phyloP scores from a whole-genome alignment of 345 rosid species.

The Corchorus capsularis region DNA sequence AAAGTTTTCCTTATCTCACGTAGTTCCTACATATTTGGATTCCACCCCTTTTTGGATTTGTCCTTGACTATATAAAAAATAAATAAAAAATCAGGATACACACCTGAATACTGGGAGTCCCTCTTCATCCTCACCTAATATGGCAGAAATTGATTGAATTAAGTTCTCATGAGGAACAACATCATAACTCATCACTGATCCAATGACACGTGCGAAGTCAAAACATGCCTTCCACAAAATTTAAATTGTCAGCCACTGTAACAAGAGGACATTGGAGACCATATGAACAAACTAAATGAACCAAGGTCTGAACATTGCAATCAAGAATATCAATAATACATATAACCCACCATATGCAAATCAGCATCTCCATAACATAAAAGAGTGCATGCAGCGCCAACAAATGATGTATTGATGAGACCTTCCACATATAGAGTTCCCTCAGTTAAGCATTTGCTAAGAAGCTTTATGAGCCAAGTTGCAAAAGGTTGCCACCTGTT shows the following conservation, averaged over 20 bases:
- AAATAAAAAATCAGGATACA: constrained; percentile 19
- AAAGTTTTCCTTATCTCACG: not conserved
- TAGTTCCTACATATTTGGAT: not conserved
- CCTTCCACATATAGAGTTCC: constrained; percentile 92
- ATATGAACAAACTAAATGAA: constrained; percentile 30
- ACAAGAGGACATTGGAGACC: constrained; percentile 29
- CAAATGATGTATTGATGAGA: constrained; percentile 60
- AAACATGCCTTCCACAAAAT: constrained; percentile 86
- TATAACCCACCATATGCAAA: constrained; percentile 81
- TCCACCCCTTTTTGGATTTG: not conserved
- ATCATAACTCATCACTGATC: constrained; percentile 63
- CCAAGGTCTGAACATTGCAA: constrained; percentile 20
- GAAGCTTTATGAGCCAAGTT: constrained; percentile 73
- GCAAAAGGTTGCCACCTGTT: constrained; percentile 82
- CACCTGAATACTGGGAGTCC: constrained; percentile 83
- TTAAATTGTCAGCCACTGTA: constrained; percentile 48
- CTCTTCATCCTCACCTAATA: constrained; percentile 68
- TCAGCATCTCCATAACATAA: constrained; percentile 76
- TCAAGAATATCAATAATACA: constrained; percentile 19
- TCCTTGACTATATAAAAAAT: not conserved
- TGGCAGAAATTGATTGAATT: constrained; percentile 67
- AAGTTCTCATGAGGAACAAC: constrained; percentile 69
- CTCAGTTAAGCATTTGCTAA: constrained; percentile 84
- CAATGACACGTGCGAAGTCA: constrained; percentile 74
- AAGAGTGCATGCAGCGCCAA: constrained; percentile 70